Base-by-base conservation (phyloP, 2,329 filamentous ascomycete genomes). In the Pseudogymnoascus sp. region DNA sequence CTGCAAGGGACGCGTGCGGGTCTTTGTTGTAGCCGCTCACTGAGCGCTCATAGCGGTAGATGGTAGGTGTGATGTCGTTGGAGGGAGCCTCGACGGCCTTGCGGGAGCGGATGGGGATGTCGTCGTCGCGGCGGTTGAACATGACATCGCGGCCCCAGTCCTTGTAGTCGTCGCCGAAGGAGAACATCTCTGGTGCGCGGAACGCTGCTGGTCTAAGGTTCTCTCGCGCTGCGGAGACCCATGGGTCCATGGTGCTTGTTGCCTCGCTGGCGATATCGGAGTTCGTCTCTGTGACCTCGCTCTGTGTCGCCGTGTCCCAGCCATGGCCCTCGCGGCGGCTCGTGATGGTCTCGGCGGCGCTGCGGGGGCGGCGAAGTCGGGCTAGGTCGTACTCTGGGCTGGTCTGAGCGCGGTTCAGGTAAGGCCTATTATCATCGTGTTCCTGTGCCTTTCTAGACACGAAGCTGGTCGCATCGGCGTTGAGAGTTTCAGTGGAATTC, bases 401-500 rank as follows among this genome's bases (percentile, higher is more conserved):
- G n/a, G 33, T 38, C 7, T 38, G 57, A 8, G 57, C 18, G 9
- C 57, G 57, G 57, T 33, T 38, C 18, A 38, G 57, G 33, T 58
- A 37, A 22, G 33, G 33, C 33, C 57, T 36, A 30, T 38, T 38
- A 28, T 58, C 57, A 43, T 60, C 36, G 8, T 33, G 35, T n/a
- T 39, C 38, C 20, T 6, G 37, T 11, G 15, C n/a, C 25, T 30
- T 59, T 8, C 36, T 36, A 2, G 58, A 39, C 12, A 33, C 38
- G 28, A 25, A 39, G 20, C 38, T 33, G 7, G 35, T 53, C 12
- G 36, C 58, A 14, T 60, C 37, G 15, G 25, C 36, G 15, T 33
- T 20, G 37, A 81, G 68, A 0, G 76, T 77, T 43, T 84, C 81
- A 60, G 78, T 76, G 0, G 81, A 83, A 57, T 75, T 76, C 63